Percentiles rank a stretch among this genome's conserved stretches.
phyloP scores from a whole-genome alignment of 768 basidiomycete genomes.

The Clavaria fumosa region DNA sequence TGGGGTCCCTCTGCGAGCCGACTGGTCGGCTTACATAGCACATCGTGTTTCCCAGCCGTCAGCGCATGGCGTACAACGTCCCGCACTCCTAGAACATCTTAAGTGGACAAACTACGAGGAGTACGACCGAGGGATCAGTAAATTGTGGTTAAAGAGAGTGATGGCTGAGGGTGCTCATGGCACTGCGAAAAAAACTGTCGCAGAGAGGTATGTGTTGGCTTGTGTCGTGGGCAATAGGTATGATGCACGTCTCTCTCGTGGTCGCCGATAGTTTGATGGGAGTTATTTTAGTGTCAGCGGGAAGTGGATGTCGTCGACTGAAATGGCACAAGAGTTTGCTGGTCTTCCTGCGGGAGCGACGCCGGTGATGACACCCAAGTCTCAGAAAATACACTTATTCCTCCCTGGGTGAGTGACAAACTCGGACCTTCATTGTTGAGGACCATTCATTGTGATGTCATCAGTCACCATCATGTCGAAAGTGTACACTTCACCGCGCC shows the following conservation, averaged over 20 bases:
- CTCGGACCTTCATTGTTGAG: not conserved
- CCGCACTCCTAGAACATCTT: conserved; percentile 26
- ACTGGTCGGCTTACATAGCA: conserved; percentile 52
- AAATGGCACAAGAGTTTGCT: conserved; percentile 60
- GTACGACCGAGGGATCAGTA: conserved; percentile 52
- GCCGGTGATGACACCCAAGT: conserved; percentile 10
- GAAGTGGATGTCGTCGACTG: conserved; percentile 44
- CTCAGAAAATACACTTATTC: conserved; percentile 35
- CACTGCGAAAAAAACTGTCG: conserved; percentile 29
- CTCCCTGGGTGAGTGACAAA: conserved; percentile 42
- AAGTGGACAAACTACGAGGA: conserved; percentile 62
- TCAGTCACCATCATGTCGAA: conserved; percentile 63
- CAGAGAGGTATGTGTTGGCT: conserved; percentile 50
- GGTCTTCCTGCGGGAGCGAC: conserved; percentile 23
- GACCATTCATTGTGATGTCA: not conserved
- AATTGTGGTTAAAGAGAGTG: conserved; percentile 39
- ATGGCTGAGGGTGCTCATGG: conserved; percentile 28
- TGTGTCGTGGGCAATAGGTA: conserved; percentile 64
- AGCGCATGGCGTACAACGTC: conserved; percentile 7
- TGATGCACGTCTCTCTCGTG: conserved; percentile 5
- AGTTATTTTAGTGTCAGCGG: conserved; percentile 55
- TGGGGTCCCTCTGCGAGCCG: conserved; percentile 27
- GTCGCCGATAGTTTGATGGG: conserved; percentile 2
- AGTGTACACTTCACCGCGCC: conserved; percentile 48
- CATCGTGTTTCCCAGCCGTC: conserved; percentile 6